A percentile compares a stretch with the other conserved stretches of the same genome.
phyloP scores from a whole-genome alignment of 176 grass and related monocot species.

The Alloteropsis semialata region DNA sequence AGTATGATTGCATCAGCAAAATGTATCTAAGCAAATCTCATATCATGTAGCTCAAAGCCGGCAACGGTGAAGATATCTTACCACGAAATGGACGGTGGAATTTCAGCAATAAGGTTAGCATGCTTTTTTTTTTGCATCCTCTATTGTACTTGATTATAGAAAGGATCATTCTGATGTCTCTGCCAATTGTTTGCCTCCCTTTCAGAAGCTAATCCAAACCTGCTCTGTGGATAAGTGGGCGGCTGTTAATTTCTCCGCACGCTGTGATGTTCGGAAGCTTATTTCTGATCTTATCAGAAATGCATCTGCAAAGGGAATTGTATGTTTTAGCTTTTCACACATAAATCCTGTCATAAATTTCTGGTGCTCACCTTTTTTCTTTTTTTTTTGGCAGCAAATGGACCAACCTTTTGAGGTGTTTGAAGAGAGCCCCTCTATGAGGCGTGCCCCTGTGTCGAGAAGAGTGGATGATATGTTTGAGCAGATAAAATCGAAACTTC shows the following conservation, averaged over 20 bases:
- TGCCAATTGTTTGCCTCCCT: background rate
- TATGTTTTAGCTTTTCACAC: conserved; percentile 41
- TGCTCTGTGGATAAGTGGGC: conserved; percentile 53
- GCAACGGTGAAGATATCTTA: conserved; percentile 60
- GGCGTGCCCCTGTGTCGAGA: conserved; percentile 35
- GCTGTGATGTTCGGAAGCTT: conserved; percentile 51
- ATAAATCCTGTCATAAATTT: background rate
- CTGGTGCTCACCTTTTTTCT: background rate
- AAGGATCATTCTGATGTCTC: conserved; percentile 21
- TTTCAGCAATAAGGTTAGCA: conserved; percentile 68
- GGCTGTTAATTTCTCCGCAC: conserved; percentile 84
- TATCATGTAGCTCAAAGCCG: conserved; percentile 55
- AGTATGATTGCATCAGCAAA: background rate
- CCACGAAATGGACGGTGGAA: conserved; percentile 80
- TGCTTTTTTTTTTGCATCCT: background rate
- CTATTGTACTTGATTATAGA: background rate
- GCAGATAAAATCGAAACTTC: conserved; percentile 60
- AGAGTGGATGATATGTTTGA: conserved; percentile 81
- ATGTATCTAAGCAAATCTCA: conserved; percentile 13
- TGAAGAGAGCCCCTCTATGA: conserved; percentile 60
- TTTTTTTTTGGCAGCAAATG: conserved; percentile 45
- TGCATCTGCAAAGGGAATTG: conserved; percentile 60
- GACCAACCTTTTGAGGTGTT: conserved; percentile 51
- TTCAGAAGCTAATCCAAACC: conserved; percentile 61
- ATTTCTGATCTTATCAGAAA: conserved; percentile 60